Evolutionary conservation across 106 monocot genomes (phyloP).

Genomic region (Posidonia australis): DNA sequence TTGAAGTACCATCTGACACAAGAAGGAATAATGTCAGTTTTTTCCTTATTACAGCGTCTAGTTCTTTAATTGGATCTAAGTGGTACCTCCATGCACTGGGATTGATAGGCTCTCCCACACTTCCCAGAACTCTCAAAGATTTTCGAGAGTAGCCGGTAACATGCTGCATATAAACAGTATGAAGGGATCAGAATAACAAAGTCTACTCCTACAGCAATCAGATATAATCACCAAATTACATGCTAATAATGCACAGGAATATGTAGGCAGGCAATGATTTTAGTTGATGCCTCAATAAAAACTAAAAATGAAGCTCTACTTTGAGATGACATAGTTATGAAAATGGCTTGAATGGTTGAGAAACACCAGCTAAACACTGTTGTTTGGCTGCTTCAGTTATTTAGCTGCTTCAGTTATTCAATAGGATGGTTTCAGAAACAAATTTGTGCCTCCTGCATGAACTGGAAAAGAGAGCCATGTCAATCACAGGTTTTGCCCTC

Average conservation of each 20-base stretch:
- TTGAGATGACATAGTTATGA: no score
- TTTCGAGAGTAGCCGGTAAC: conserved; percentile 83
- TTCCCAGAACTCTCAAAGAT: conserved; percentile 90
- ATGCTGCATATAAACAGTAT: conserved; percentile 33
- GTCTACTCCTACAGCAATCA: not conserved
- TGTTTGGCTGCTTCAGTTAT: no score
- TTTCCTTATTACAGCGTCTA: not conserved
- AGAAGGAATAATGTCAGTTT: not conserved
- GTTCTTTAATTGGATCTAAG: not conserved
- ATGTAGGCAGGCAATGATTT: no score
- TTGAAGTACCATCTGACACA: conserved; percentile 86
- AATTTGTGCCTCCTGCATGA: no score
- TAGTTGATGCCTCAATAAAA: no score
- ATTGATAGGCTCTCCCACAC: conserved; percentile 98
- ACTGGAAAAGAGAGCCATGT: no score
- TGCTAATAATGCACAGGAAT: not conserved
- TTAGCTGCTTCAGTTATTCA: no score
- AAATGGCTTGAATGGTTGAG: no score
- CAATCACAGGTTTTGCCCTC: no score
- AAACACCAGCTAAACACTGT: no score
- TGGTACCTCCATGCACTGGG: conserved; percentile 99
- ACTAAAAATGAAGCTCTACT: no score
- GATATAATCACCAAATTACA: not conserved
- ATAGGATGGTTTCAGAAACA: no score
- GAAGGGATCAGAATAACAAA: not conserved